Evolutionary conservation across 176 grass and related monocot genomes (phyloP).

Genomic region (Rhynchospora tenuis): DNA sequence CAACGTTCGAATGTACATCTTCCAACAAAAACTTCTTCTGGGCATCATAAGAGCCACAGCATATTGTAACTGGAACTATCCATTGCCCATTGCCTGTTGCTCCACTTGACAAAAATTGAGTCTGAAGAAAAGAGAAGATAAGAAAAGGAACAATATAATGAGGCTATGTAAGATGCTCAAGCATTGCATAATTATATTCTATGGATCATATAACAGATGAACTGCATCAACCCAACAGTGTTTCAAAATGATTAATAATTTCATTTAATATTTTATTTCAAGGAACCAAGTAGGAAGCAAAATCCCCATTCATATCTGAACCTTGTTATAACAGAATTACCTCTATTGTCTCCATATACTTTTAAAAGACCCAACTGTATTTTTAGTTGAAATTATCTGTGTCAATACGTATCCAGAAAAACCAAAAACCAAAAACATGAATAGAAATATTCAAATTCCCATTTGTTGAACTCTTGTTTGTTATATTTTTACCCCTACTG

Average conservation of each 20-base stretch:
- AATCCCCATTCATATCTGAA: not conserved
- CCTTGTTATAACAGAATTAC: not conserved
- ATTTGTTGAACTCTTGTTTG: not conserved
- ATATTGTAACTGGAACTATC: slow-evolving; percentile 85
- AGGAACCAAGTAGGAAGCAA: not conserved
- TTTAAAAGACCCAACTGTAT: not conserved
- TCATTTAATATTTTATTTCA: slow-evolving; percentile 1
- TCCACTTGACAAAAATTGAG: slow-evolving; percentile 82
- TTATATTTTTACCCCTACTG: not conserved
- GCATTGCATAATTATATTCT: not conserved
- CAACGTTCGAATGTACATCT: slow-evolving; percentile 42
- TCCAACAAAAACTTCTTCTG: slow-evolving; percentile 78
- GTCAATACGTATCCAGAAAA: not conserved
- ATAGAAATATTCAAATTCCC: not conserved
- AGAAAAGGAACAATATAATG: not conserved
- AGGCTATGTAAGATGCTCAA: not conserved
- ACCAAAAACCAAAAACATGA: not conserved
- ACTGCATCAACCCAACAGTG: slow-evolving; percentile 5
- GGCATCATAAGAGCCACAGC: slow-evolving; percentile 56
- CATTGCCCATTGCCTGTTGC: slow-evolving; percentile 60
- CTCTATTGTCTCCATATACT: not conserved
- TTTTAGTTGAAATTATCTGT: not conserved
- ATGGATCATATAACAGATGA: slow-evolving; percentile 1
- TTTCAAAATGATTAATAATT: not conserved
- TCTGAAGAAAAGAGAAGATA: slow-evolving; percentile 42